Evolutionary conservation across 176 grass and related monocot genomes (phyloP).

Genomic region (Ananas comosus): DNA sequence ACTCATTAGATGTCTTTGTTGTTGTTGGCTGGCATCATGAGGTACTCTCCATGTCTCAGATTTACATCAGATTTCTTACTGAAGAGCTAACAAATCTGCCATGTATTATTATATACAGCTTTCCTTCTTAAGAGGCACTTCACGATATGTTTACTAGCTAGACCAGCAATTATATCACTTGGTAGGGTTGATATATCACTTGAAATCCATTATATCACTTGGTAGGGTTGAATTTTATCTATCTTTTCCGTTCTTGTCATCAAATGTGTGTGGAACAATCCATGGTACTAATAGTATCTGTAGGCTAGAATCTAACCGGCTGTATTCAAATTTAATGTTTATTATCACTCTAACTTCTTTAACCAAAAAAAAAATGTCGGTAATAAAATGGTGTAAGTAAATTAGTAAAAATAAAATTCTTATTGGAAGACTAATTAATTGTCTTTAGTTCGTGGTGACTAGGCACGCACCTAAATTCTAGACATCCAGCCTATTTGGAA

Average conservation of each 20-base stretch:
- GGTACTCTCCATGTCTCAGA: slow-evolving; percentile 17
- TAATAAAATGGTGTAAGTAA: too few relatives aligned
- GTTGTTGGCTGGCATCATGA: slow-evolving; percentile 30
- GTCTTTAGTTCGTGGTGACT: too few relatives aligned
- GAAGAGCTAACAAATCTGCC: too few relatives aligned
- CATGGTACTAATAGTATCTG: not conserved
- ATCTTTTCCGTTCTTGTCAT: slow-evolving; percentile 11
- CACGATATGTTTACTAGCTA: not conserved
- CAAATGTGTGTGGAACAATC: not conserved
- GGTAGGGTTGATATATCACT: too few relatives aligned
- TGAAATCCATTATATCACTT: too few relatives aligned
- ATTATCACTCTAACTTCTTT: not conserved
- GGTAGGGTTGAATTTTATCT: too few relatives aligned
- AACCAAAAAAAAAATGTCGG: too few relatives aligned
- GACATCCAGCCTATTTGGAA: too few relatives aligned
- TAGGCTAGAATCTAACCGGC: not conserved
- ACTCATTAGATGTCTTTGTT: slow-evolving; percentile 42
- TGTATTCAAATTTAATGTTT: not conserved
- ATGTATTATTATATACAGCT: not conserved
- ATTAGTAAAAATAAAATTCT: too few relatives aligned
- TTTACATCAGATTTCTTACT: slow-evolving; percentile 1
- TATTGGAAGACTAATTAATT: too few relatives aligned
- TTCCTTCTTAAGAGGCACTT: not conserved
- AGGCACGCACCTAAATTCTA: too few relatives aligned
- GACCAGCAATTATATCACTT: not conserved